Conservation (phyloP, 257 asterid species). For the Solanum habrochaites region DNA sequence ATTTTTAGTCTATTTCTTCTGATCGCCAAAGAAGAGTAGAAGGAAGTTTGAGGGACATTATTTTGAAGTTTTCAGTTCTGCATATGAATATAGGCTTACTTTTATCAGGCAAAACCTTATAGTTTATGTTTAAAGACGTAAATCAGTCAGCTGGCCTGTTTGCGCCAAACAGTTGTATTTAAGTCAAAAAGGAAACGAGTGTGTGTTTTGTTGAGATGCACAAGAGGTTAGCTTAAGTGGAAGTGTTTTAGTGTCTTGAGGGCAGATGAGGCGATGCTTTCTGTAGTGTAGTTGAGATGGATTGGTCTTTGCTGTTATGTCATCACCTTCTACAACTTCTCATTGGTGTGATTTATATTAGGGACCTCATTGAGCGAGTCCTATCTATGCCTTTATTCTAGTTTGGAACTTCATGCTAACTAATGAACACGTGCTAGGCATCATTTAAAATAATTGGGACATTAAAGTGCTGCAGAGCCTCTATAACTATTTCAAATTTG, state of each 20-base stretch:
- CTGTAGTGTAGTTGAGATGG: not conserved
- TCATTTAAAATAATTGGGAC: not conserved
- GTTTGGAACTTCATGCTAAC: not conserved
- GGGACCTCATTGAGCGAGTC: not conserved
- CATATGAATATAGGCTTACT: not conserved
- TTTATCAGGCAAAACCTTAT: not conserved
- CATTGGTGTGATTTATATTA: not conserved
- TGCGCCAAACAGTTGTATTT: not conserved
- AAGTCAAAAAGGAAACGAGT: not conserved
- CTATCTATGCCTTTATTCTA: not conserved
- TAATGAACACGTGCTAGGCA: not conserved
- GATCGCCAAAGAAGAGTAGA: not conserved
- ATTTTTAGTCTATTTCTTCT: not conserved
- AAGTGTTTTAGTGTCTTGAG: not conserved
- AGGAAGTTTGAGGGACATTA: not conserved
- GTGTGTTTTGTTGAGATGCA: not conserved
- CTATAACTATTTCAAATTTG: not conserved
- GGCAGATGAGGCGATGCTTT: not conserved
- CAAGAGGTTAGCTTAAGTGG: not conserved
- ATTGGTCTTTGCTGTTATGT: not conserved
- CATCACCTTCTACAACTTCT: not conserved
- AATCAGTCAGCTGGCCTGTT: not conserved
- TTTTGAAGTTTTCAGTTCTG: not conserved
- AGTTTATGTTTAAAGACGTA: not conserved
- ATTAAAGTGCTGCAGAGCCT: not conserved